Base-by-base conservation (phyloP, 768 basidiomycete genomes). In the Boletus tomentosulus region DNA sequence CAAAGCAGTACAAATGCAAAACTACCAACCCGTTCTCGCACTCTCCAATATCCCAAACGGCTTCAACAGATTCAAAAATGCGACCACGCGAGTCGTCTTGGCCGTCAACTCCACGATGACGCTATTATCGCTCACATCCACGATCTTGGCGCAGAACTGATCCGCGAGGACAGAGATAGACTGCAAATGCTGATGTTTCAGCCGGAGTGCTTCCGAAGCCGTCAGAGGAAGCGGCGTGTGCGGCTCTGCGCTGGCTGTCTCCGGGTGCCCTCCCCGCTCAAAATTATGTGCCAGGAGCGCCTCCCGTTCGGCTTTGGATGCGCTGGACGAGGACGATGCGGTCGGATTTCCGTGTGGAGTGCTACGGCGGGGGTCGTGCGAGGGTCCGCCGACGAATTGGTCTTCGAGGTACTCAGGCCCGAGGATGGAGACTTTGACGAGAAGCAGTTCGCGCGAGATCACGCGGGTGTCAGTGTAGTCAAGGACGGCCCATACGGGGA, bases 401-500 rank as follows among this genome's bases (percentile, higher is more conserved):
- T 93, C 88, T 59, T 96, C 92, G 58, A 96, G 82, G 71, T 96
- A 99, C 68, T 99, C 96, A 10, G 95, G 92, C 2, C 97, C 97
- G 34, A 99, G 86, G 65, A 95, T 96, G 54, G 97, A 98, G 3
- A 99, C 85, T 68, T 99, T 99, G 66, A 88, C 91, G 59, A 99
- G 87, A 31, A 98, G 81, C 13, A 98, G 80, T 72, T 99, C 97
- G 62, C 97, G 89, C 59, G 88, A 81, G 69, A 99, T 96, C 28
- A 87, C 85, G 53, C 81, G 84, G 24, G 94, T 98, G 57, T 95
- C 81, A 19, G 96, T 98, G 71, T 98, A 99, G 73, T 99, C 95
- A 56, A 99, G 78, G 31, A 99, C 97, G 28, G 96, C 97, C 97
- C 97, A 99, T 4, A 99, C 97, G 47, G 96, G 97, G 27, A 99